A percentile compares a stretch with the other conserved stretches of the same genome.
Evolutionary conservation across 1,284 basidiomycete species (phyloP).

Genomic region (Coriolopsis trogii): DNA sequence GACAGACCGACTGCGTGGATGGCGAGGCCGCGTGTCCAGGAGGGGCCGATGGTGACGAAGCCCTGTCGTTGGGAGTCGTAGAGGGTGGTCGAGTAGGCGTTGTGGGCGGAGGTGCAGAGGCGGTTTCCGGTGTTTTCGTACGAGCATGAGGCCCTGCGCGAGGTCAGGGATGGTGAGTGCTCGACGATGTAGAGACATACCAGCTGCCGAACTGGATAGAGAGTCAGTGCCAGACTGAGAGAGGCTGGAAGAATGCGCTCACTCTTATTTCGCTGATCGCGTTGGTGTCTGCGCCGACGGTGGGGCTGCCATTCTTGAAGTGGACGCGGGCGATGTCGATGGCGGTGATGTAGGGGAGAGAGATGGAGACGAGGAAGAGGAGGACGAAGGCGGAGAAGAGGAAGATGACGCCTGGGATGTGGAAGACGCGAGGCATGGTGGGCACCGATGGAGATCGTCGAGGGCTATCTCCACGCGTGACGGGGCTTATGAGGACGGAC

Average conservation of each 20-base stretch:
- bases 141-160: constrained; percentile 54
- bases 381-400: constrained; percentile 66
- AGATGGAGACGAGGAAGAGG: constrained; percentile 67
- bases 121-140: constrained; percentile 49
- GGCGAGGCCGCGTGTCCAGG: constrained; percentile 75
- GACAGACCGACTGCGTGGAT: constrained; percentile 71
- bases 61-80: constrained; percentile 36
- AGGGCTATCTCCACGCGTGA: not conserved
- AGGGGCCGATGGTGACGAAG: constrained; percentile 48
- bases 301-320: constrained; percentile 39
- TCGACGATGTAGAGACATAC: constrained; percentile 38
- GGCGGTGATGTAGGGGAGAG: constrained; percentile 63
- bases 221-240: not conserved
- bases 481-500: not conserved
- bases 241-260: too few species aligned
- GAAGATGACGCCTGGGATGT: constrained; percentile 65
- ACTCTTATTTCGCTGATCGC: constrained; percentile 56
- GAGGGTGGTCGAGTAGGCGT: constrained; percentile 56
- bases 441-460: not conserved
- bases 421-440: constrained; percentile 42
- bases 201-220: constrained; percentile 59
- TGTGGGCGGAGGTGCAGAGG: constrained; percentile 45
- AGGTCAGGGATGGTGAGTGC: not conserved
- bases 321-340: constrained; percentile 66
- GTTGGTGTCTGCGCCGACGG: constrained; percentile 34